Conservation (phyloP, 2,329 filamentous ascomycete genomes). For the Penicillium crustosum region DNA sequence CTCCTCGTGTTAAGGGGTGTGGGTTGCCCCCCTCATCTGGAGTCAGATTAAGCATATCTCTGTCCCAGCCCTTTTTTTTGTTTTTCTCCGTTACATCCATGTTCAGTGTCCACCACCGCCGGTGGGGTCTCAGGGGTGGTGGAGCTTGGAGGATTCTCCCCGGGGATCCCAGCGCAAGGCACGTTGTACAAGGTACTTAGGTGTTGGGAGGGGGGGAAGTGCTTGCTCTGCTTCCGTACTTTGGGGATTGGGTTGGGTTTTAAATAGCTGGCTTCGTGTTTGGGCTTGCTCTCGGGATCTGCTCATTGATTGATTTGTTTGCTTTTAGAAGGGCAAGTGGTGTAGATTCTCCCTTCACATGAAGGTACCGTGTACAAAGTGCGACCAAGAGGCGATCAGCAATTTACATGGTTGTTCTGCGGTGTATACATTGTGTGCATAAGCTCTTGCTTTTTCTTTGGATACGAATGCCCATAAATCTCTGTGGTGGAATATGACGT, state of each 20-base stretch:
- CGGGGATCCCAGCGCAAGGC: constrained; percentile 20
- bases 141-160: constrained; percentile 25
- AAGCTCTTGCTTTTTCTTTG: background rate
- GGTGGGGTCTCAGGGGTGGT: constrained; percentile 23
- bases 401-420: constrained; percentile 3
- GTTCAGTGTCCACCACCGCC: constrained; percentile 27
- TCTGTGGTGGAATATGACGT: background rate
- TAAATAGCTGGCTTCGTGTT: background rate
- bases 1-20: constrained; percentile 9
- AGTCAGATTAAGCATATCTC: constrained; percentile 33
- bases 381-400: background rate
- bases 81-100: constrained; percentile 30
- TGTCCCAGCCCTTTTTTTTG: constrained; percentile 21
- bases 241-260: background rate
- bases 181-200: constrained; percentile 16
- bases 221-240: background rate
- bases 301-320: background rate
- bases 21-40: constrained; percentile 22
- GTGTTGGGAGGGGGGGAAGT: background rate
- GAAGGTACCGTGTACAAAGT: constrained; percentile 12
- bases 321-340: background rate
- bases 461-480: background rate
- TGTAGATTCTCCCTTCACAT: background rate
- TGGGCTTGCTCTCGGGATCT: background rate
- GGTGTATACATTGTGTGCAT: background rate